Percentiles rank a stretch among this genome's conserved stretches.
Conservation (phyloP, 768 basidiomycete genomes). For the Mycena filopes region DNA sequence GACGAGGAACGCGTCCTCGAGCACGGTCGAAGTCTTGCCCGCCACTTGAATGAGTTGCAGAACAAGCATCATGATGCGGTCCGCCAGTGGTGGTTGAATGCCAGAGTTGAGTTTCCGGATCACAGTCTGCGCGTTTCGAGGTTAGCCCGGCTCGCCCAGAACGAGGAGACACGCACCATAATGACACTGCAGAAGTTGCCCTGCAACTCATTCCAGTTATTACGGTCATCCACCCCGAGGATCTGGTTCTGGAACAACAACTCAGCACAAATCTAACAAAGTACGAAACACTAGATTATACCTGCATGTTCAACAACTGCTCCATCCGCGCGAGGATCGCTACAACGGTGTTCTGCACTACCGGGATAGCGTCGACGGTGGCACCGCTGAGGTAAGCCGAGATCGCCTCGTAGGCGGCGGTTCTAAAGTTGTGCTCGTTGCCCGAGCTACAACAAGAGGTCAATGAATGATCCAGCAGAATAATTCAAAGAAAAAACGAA, state of each 20-base stretch:
- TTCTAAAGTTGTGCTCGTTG: conserved; percentile 94
- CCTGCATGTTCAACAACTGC: conserved; percentile 85
- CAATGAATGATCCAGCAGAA: conserved; percentile 23
- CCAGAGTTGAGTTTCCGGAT: conserved; percentile 85
- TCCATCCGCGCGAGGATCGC: conserved; percentile 93
- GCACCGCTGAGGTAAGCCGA: conserved; percentile 87
- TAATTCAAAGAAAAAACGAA: conserved; percentile 45
- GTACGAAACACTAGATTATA: conserved; percentile 44
- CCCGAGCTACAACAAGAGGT: conserved; percentile 58
- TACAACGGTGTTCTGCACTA: conserved; percentile 85
- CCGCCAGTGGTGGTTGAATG: conserved; percentile 89
- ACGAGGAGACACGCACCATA: conserved; percentile 64
- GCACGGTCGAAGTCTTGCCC: conserved; percentile 92
- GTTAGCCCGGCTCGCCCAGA: background rate
- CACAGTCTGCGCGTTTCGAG: conserved; percentile 45
- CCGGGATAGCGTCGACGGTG: conserved; percentile 78
- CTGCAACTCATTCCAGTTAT: conserved; percentile 99
- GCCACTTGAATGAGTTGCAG: conserved; percentile 87
- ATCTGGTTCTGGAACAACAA: conserved; percentile 78
- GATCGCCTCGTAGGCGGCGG: conserved; percentile 96
- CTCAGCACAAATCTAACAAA: background rate
- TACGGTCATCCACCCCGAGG: conserved; percentile 93
- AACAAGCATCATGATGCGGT: conserved; percentile 94
- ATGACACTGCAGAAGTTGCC: conserved; percentile 93
- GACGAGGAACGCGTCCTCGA: conserved; percentile 96